Evolutionary conservation across 768 basidiomycete species (phyloP).

Genomic region (Cyclocybe cylindracea): DNA sequence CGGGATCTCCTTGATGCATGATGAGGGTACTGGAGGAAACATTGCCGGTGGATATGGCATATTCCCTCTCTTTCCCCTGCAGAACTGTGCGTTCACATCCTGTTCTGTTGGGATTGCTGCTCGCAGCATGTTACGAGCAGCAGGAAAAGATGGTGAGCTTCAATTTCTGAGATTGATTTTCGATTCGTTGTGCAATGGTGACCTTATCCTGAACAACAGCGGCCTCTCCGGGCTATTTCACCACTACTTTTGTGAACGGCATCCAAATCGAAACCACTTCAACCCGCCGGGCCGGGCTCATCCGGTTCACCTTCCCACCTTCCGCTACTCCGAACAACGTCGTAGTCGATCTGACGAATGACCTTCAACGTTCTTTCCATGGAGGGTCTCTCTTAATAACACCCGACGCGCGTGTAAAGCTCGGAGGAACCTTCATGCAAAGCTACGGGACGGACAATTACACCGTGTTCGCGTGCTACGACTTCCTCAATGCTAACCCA

Average conservation of each 20-base stretch:
- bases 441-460: conserved; percentile 52
- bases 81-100: conserved; percentile 37
- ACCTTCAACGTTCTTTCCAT: conserved; percentile 47
- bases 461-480: conserved; percentile 50
- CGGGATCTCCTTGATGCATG: conserved; percentile 53
- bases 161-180: neutral
- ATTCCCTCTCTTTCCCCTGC: conserved; percentile 50
- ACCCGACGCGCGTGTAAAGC: conserved; percentile 33
- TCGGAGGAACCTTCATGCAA: conserved; percentile 43
- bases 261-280: conserved; percentile 60
- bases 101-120: conserved; percentile 43
- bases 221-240: conserved; percentile 50
- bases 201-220: conserved; percentile 22
- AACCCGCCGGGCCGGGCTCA: conserved; percentile 58
- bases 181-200: neutral
- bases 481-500: conserved; percentile 33
- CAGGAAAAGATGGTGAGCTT: conserved; percentile 41
- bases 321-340: conserved; percentile 39
- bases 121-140: conserved; percentile 41
- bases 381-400: conserved; percentile 40
- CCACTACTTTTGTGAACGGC: conserved; percentile 44
- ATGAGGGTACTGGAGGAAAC: conserved; percentile 57
- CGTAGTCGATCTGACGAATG: conserved; percentile 47
- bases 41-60: conserved; percentile 51
- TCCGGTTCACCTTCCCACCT: conserved; percentile 56